These are phyloP conservation scores for Zizania palustris DNA, from an alignment of 202 grass and related monocot genomes.

Conservation along the genomic window DNA sequence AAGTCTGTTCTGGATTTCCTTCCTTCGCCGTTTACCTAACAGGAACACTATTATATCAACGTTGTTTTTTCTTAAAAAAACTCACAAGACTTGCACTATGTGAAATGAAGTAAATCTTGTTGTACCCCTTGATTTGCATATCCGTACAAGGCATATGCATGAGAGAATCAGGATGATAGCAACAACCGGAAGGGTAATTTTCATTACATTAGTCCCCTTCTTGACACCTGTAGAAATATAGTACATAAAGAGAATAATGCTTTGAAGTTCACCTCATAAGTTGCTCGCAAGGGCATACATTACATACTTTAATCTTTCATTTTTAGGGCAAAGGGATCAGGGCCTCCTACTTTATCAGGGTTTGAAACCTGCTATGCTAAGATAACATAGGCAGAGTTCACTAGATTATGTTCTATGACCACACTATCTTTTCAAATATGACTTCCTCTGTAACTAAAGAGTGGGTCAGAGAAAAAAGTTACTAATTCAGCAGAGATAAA, in stretches of 20 bases:
- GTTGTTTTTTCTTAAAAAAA: neutral
- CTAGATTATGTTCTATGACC: neutral
- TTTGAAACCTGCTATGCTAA: no score
- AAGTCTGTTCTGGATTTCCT: neutral
- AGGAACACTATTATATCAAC: slow-evolving; percentile 2
- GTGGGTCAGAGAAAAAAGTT: neutral
- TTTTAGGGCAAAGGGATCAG: no score
- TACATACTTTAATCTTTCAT: no score
- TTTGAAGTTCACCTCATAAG: neutral
- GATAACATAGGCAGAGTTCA: neutral
- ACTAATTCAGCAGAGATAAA: neutral
- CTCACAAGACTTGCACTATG: neutral
- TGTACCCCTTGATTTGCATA: slow-evolving; percentile 36
- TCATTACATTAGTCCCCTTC: neutral
- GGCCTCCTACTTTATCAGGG: no score
- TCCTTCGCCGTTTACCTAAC: slow-evolving; percentile 9
- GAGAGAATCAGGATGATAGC: slow-evolving; percentile 8
- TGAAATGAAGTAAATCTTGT: neutral
- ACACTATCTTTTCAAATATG: neutral
- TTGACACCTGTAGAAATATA: slow-evolving; percentile 20
- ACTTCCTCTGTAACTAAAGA: neutral
- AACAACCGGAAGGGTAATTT: neutral
- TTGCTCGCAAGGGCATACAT: no score
- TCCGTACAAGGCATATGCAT: slow-evolving; percentile 25
- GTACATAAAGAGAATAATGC: neutral